These are phyloP conservation scores for Penicillium canariense DNA, from an alignment of 495 filamentous ascomycete species.

Conservation along the genomic window DNA sequence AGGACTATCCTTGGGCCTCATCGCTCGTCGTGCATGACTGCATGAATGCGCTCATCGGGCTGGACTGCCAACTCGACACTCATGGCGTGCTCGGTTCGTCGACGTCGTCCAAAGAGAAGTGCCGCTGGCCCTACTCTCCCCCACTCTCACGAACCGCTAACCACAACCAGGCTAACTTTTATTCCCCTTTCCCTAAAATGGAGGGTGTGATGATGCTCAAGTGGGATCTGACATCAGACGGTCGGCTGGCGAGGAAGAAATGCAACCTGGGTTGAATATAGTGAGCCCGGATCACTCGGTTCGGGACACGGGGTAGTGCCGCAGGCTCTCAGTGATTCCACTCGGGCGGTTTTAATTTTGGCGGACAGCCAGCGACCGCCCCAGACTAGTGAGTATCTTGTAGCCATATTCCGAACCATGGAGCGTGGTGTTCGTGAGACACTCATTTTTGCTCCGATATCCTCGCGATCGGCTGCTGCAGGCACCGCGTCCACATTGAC, in stretches of 20 bases:
- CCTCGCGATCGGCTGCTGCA: neutral
- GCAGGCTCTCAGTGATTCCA: no score
- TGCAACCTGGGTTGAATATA: no score
- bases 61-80: neutral
- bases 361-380: no score
- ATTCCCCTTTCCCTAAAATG: neutral
- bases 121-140: neutral
- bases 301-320: no score
- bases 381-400: no score
- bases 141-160: no score
- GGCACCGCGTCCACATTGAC: conserved; percentile 3
- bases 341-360: no score
- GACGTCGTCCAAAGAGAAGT: neutral
- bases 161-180: neutral
- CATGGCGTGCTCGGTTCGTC: conserved; percentile 2
- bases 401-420: no score
- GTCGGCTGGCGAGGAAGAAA: neutral
- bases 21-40: neutral
- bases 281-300: no score
- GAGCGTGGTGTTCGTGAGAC: no score
- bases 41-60: neutral
- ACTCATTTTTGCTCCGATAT: neutral
- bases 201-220: neutral
- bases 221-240: neutral
- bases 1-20: neutral